Percentiles rank a stretch among this genome's conserved stretches.
phyloP scores from a whole-genome alignment of 495 filamentous ascomycete genomes.

The Penicillium cataractarum region DNA sequence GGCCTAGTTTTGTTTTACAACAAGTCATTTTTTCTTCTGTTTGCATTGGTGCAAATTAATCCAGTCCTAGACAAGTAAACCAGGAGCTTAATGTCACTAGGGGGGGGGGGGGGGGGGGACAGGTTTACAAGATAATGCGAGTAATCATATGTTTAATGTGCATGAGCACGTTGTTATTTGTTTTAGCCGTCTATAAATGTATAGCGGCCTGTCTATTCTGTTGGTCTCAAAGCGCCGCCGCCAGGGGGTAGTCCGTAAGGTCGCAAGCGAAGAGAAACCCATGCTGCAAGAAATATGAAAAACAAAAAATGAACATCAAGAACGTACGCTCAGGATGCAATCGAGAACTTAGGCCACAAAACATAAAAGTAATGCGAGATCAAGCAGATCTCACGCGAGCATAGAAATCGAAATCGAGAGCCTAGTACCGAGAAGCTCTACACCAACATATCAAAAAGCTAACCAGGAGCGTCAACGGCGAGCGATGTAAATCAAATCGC shows the following conservation, averaged over 20 bases:
- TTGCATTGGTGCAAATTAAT: background rate
- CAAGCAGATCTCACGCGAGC: background rate
- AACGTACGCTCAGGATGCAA: conserved; percentile 18
- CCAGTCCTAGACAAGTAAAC: background rate
- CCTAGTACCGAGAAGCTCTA: background rate
- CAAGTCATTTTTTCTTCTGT: conserved; percentile 26
- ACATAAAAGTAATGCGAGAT: conserved; percentile 6
- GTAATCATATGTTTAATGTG: conserved; percentile 5
- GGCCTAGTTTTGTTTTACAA: conserved; percentile 41
- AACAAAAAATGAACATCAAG: conserved; percentile 10
- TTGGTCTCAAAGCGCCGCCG: conserved; percentile 21
- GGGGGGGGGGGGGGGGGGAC: too few species aligned
- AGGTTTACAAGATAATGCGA: too few species aligned
- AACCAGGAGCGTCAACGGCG: background rate
- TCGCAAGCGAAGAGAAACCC: conserved; percentile 8
- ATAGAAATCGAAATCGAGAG: background rate
- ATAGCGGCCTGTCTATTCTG: conserved; percentile 23
- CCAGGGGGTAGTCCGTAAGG: conserved; percentile 29
- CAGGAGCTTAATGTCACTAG: background rate
- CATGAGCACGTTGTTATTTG: conserved; percentile 11
- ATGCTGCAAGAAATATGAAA: conserved; percentile 7
- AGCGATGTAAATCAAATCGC: background rate
- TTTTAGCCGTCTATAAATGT: conserved; percentile 14
- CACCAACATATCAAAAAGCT: background rate
- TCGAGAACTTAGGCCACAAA: background rate